Percentiles rank a stretch among this genome's conserved stretches.
phyloP scores from a whole-genome alignment of 805 yeast species.

The Phaffomyces opuntiae region DNA sequence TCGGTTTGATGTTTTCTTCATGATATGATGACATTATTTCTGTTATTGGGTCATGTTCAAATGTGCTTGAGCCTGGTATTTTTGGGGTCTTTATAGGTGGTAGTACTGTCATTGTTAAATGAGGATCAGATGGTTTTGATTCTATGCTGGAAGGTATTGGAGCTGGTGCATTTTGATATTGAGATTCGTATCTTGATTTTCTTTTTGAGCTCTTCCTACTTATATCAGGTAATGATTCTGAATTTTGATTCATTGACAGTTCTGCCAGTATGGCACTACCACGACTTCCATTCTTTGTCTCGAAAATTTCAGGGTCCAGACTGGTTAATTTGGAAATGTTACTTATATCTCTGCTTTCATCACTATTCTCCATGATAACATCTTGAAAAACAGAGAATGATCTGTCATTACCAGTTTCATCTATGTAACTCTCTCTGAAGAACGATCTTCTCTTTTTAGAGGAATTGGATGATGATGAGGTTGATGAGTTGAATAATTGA shows the following conservation, averaged over 20 bases:
- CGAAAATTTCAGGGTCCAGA: conserved; percentile 12
- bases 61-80: neutral
- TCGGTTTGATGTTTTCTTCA: neutral
- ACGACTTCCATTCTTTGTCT: neutral
- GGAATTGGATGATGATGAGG: conserved; percentile 5
- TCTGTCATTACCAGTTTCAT: conserved; percentile 18
- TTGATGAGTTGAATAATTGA: conserved; percentile 17
- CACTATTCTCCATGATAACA: conserved; percentile 17
- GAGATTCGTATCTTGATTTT: conserved; percentile 1
- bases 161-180: neutral
- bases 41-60: neutral
- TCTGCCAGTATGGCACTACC: conserved; percentile 11
- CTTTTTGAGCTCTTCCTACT: conserved; percentile 2
- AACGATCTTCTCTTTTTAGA: conserved; percentile 13
- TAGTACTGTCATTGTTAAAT: neutral
- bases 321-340: conserved; percentile 15
- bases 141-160: neutral
- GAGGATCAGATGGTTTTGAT: neutral
- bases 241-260: neutral
- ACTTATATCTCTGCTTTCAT: conserved; percentile 15
- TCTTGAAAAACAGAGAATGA: conserved; percentile 20
- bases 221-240: neutral
- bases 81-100: neutral
- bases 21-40: neutral
- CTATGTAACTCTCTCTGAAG: conserved; percentile 21